phyloP scores from a whole-genome alignment of 768 basidiomycete genomes.

The Pholiota molesta region DNA sequence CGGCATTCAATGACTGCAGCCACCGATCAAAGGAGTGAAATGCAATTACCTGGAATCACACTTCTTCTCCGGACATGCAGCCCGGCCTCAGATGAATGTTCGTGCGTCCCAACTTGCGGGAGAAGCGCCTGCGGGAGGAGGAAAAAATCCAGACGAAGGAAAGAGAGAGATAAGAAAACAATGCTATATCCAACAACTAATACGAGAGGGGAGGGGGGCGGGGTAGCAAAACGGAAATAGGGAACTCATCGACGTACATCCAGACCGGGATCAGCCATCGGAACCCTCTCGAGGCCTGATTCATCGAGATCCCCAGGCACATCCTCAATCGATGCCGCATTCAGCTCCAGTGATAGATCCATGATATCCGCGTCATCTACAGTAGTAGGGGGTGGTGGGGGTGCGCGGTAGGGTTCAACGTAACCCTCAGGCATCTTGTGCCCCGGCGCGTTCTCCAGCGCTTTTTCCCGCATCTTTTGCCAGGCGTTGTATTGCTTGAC shows the following conservation, averaged over 20 bases:
- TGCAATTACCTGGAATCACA: conserved; percentile 78
- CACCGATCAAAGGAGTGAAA: conserved; percentile 14
- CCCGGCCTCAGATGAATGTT: conserved; percentile 59
- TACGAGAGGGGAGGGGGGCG: conserved; percentile 3
- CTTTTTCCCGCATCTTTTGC: conserved; percentile 81
- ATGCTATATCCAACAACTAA: conserved; percentile 16
- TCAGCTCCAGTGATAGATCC: conserved; percentile 89
- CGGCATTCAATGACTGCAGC: conserved; percentile 16
- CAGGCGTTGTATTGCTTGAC: conserved; percentile 87
- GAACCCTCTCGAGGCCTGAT: conserved; percentile 83
- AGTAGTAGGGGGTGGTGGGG: conserved; percentile 76
- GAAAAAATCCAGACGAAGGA: neutral
- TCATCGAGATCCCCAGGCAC: conserved; percentile 74
- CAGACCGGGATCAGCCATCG: conserved; percentile 89
- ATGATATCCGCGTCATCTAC: conserved; percentile 86
- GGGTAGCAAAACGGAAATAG: conserved; percentile 5
- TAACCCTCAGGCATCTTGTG: conserved; percentile 76
- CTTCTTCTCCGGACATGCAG: conserved; percentile 94
- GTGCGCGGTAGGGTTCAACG: conserved; percentile 65
- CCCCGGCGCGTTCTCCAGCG: conserved; percentile 66
- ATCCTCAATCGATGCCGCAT: conserved; percentile 79
- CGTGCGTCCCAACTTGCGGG: conserved; percentile 62
- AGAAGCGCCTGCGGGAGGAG: conserved; percentile 53
- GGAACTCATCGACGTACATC: conserved; percentile 59
- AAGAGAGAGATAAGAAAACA: conserved; percentile 11